Base-by-base conservation (phyloP, 2,329 filamentous ascomycete genomes). In the Fusarium pininemorale region DNA sequence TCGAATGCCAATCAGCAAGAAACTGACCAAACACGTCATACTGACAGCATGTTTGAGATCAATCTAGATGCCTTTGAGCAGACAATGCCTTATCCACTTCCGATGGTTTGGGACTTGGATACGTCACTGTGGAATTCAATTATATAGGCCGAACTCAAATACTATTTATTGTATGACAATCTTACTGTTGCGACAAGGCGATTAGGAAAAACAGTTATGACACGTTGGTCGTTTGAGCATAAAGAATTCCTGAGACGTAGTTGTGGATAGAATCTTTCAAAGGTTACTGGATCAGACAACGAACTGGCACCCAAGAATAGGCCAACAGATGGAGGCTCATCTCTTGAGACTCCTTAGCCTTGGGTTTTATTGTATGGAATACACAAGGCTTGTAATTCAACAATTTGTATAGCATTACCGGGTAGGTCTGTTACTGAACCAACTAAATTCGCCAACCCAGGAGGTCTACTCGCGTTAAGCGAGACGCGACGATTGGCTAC, bases 241-340 rank as follows among this genome's bases (percentile, higher is more conserved):
- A 3, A 7, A 16, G 7, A n/a, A 4, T n/a, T 12, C 7, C 2
- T 6, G 11, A 1, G 7, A 30, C 1, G 1, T n/a, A 14, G 4
- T 5, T 0, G 5, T 2, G 1, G 8, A 5, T 3, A 18, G 2
- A n/a, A 5, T n/a, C n/a, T 30, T 5, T 50, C 3, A 6, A n/a
- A 10, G 5, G 3, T 18, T 12, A n/a, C 10, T 14, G 3, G 18
- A 18, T 32, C 2, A n/a, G 5, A 5, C 1, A 3, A 12, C 11
- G 3, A n/a, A 50, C 6, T 12, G 3, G 15, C 7, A 0, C 7
- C 11, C 3, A 53, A 5, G 1, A 8, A 26, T 4, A 35, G 6
- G 1, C 6, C 1, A 4, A 2, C 1, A 24, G 13, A 24, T 37
- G 0, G 8, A 37, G 2, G 14, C 3, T 53, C 3, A 6, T 2